Base-by-base conservation (phyloP, 176 grass and related monocot species). In the Microstegium vimineum region DNA sequence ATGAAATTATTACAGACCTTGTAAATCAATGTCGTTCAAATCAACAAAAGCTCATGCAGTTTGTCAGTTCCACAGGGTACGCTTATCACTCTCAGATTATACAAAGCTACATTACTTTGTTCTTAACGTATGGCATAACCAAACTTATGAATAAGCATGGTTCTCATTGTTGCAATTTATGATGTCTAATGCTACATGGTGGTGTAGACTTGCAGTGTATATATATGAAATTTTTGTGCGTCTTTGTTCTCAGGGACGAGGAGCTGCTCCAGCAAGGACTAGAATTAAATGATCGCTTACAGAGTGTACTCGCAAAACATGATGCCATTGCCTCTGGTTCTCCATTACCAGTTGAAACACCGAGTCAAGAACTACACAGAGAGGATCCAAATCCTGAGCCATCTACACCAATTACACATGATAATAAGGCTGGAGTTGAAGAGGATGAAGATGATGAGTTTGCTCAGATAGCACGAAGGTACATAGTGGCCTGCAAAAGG, bases 1-100 rank as follows among this genome's bases (percentile, higher is more conserved):
- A 99, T 89, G 97, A 99, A 74, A 83, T 99, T 45, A 91, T 99
- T 37, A 75, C 81, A 40, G 97, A 99, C 16, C 91, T 99, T 81
- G 93, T 94, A 28, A 92, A 52, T 62, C 91, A 94, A 77, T 89
- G 89, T 47, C 87, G 85, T 34, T 88, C 93, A 66, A 96, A 96
- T 81, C 93, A 96, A 43, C 81, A 90, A 79, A 90, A 83, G 74
- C 30, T 99, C 80, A 88, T 99, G 91, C 69, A 66, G 11, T 88
- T 94, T 74, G 52, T 99, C 65, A 92, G 79, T 76, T 99, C 93
- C 26, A 92, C 87, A 75, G 83, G 87, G 97, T 96, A 96, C 25
- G 54, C 23, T 11, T 38, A 34, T 89, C 46, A 36, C 27, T 59
- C 42, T 43, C 12, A 46, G 54, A 77, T 64, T 85, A 46, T 73